A percentile compares a stretch with the other conserved stretches of the same genome.
Evolutionary conservation across 768 basidiomycete species (phyloP).

Genomic region (Naganishia randhawae): DNA sequence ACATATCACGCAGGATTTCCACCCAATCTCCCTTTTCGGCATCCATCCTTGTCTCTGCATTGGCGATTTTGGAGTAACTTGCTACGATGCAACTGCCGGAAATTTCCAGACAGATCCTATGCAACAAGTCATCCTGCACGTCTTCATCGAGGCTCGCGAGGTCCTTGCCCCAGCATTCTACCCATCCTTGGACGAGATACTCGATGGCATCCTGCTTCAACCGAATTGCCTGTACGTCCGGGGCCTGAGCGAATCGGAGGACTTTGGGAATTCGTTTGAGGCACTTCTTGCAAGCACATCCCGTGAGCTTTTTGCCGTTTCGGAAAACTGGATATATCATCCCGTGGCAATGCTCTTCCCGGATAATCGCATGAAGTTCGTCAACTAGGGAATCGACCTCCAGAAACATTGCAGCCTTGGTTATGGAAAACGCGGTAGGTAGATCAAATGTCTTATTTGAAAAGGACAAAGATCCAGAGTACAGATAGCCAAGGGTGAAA

Average conservation of each 20-base stretch:
- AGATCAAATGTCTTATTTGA: conserved; percentile 91
- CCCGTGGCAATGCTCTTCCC: conserved; percentile 84
- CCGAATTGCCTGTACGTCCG: conserved; percentile 70
- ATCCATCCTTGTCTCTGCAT: conserved; percentile 43
- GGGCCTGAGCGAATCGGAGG: conserved; percentile 70
- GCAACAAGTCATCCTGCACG: conserved; percentile 65
- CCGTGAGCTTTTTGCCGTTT: conserved; percentile 62
- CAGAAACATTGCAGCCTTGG: conserved; percentile 77
- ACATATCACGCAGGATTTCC: conserved; percentile 65
- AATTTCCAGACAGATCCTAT: conserved; percentile 67
- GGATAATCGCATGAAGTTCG: conserved; percentile 77
- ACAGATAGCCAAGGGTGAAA: conserved; percentile 90
- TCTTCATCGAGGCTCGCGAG: conserved; percentile 68
- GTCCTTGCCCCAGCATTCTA: conserved; percentile 79
- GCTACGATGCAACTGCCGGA: conserved; percentile 63
- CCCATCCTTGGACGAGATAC: conserved; percentile 57
- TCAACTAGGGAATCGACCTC: conserved; percentile 66
- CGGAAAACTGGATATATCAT: conserved; percentile 64
- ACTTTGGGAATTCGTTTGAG: conserved; percentile 73
- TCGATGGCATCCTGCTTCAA: conserved; percentile 74
- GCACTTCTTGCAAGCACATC: conserved; percentile 80
- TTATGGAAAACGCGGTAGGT: conserved; percentile 81
- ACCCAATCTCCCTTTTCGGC: conserved; percentile 56
- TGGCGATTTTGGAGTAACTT: conserved; percentile 55
- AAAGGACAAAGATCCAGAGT: conserved; percentile 89